Evolutionary conservation across 129 eudicot genomes (phyloP).

Genomic region (Rutidosis leptorrhynchoides): DNA sequence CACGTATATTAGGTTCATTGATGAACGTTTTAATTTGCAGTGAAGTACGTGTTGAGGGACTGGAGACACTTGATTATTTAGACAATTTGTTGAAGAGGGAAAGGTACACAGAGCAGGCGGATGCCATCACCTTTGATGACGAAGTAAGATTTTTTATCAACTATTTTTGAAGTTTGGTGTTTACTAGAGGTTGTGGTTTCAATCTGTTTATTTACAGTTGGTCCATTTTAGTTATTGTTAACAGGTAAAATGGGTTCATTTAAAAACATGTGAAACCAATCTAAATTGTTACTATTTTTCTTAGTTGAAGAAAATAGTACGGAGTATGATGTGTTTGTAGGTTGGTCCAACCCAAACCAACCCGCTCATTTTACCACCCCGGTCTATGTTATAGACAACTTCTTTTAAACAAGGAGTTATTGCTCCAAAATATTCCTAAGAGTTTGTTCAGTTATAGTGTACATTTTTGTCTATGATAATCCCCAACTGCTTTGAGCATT

Average conservation of each 20-base stretch:
- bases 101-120: conserved; percentile 86
- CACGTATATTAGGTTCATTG: too few species aligned
- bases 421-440: too few species aligned
- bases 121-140: conserved; percentile 83
- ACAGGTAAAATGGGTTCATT: background rate
- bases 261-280: background rate
- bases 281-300: too few species aligned
- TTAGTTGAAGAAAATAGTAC: background rate
- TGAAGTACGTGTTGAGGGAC: conserved; percentile 94
- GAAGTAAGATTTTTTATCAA: conserved; percentile 49
- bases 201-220: background rate
- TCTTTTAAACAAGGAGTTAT: too few species aligned
- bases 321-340: conserved; percentile 3
- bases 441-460: too few species aligned
- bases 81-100: conserved; percentile 53
- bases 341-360: background rate
- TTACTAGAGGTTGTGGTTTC: background rate
- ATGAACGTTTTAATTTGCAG: conserved; percentile 68
- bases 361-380: background rate
- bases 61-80: conserved; percentile 88
- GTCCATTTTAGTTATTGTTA: background rate
- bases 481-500: conserved; percentile 10
- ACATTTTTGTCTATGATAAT: too few species aligned
- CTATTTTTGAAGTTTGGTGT: background rate
- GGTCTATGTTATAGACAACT: background rate